Evolutionary conservation across 75 land plant species (phyloP).

Genomic region (Chamaecyparis obtusa): DNA sequence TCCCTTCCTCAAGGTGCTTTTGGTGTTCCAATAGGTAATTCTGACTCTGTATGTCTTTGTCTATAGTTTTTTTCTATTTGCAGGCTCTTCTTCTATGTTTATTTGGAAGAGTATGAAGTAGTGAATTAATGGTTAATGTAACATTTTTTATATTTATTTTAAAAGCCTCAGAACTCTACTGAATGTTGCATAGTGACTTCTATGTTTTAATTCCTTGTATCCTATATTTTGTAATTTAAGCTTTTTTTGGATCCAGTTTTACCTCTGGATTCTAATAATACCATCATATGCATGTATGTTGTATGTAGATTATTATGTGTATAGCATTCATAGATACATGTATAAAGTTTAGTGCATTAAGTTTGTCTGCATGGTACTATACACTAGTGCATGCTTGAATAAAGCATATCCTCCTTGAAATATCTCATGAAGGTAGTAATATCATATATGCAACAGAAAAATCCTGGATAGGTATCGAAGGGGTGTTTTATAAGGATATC

Average conservation of each 20-base stretch:
- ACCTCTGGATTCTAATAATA: neutral
- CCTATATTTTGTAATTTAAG: neutral
- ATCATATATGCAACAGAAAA: neutral
- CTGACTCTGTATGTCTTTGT: neutral
- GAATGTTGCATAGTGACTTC: neutral
- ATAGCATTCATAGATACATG: neutral
- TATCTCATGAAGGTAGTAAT: neutral
- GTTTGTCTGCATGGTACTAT: neutral
- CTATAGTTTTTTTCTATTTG: neutral
- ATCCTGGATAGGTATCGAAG: neutral
- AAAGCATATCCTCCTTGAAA: neutral
- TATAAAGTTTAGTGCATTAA: neutral
- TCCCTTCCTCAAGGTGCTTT: constrained; percentile 26
- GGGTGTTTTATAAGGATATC: neutral
- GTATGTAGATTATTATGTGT: neutral
- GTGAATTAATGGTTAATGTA: neutral
- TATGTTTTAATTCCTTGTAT: neutral
- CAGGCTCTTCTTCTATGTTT: neutral
- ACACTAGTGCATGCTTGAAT: neutral
- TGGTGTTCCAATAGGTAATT: constrained; percentile 9
- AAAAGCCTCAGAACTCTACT: neutral
- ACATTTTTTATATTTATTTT: neutral
- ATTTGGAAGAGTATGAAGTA: neutral
- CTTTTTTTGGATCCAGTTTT: neutral
- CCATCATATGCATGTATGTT: neutral